Conservation (phyloP, 2,329 filamentous ascomycete species). For the Arthroderma sp. region DNA sequence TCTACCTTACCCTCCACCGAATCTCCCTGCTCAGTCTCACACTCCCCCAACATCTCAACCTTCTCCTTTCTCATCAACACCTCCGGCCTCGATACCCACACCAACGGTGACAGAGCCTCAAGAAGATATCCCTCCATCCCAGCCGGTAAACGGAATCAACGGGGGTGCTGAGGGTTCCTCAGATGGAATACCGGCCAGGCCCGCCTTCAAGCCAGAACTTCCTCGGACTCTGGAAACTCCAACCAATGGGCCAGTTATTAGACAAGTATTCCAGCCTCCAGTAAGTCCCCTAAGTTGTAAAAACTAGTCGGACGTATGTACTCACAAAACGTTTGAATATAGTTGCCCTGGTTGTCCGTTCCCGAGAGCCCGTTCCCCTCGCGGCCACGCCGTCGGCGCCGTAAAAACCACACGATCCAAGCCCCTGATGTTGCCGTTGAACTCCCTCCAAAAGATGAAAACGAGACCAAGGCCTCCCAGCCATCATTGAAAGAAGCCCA, state of each 20-base stretch:
- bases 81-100: slow-evolving; percentile 15
- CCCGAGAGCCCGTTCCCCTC: slow-evolving; percentile 42
- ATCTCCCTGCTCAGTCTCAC: slow-evolving; percentile 16
- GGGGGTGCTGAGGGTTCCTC: no score
- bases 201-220: no score
- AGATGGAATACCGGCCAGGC: no score
- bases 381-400: slow-evolving; percentile 35
- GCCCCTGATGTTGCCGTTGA: slow-evolving; percentile 28
- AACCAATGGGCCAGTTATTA: slow-evolving; percentile 7
- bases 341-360: slow-evolving; percentile 50
- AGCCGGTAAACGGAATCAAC: no score
- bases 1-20: slow-evolving; percentile 22
- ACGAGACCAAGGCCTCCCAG: slow-evolving; percentile 15
- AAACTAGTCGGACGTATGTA: no score
- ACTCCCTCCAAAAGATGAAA: slow-evolving; percentile 36
- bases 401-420: slow-evolving; percentile 26
- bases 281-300: slow-evolving; percentile 10
- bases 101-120: slow-evolving; percentile 20
- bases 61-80: slow-evolving; percentile 20
- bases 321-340: slow-evolving; percentile 4
- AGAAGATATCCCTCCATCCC: background rate
- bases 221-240: no score
- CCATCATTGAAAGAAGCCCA: slow-evolving; percentile 9
- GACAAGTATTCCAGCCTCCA: slow-evolving; percentile 12
- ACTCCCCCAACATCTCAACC: slow-evolving; percentile 24